phyloP scores from a whole-genome alignment of 768 basidiomycete genomes.

The Tulasnella sp. region DNA sequence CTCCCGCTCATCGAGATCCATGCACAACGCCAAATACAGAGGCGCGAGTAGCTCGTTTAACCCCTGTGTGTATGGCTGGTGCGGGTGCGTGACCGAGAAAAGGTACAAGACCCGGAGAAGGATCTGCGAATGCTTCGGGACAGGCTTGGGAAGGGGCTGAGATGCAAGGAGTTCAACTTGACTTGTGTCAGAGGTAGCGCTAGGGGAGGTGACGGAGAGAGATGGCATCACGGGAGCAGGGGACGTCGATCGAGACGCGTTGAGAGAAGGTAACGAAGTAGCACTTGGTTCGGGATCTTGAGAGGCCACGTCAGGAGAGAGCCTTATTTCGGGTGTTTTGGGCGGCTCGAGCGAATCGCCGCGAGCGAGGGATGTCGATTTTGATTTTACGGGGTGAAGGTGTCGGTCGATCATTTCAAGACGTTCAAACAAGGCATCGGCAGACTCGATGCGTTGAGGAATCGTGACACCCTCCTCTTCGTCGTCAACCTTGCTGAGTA shows the following conservation, averaged over 20 bases:
- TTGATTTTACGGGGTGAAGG: background rate
- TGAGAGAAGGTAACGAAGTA: background rate
- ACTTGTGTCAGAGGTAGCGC: background rate
- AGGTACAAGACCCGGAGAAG: conserved; percentile 22
- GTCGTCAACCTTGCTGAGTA: background rate
- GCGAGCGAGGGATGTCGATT: background rate
- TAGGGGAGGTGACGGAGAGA: conserved; percentile 14
- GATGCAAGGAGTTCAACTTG: conserved; percentile 4
- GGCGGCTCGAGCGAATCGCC: conserved; percentile 4
- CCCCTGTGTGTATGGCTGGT: conserved; percentile 21
- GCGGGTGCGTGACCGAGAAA: conserved; percentile 20
- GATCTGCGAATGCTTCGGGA: conserved; percentile 17
- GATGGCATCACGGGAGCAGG: background rate
- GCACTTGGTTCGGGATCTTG: background rate
- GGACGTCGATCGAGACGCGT: background rate
- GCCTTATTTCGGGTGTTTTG: conserved; percentile 6
- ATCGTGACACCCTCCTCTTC: background rate
- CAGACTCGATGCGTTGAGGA: conserved; percentile 2
- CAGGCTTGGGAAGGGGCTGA: background rate
- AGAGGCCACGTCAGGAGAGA: background rate
- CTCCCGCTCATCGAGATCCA: conserved; percentile 13
- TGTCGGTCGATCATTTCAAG: conserved; percentile 8
- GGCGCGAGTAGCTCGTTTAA: conserved; percentile 20
- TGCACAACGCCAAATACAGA: conserved; percentile 20
- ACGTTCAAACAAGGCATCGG: conserved; percentile 5